Evolutionary conservation across 148 eudicot species (phyloP), one percentile per base, ranked within the genome.

Genomic region (Spergularia marina): DNA sequence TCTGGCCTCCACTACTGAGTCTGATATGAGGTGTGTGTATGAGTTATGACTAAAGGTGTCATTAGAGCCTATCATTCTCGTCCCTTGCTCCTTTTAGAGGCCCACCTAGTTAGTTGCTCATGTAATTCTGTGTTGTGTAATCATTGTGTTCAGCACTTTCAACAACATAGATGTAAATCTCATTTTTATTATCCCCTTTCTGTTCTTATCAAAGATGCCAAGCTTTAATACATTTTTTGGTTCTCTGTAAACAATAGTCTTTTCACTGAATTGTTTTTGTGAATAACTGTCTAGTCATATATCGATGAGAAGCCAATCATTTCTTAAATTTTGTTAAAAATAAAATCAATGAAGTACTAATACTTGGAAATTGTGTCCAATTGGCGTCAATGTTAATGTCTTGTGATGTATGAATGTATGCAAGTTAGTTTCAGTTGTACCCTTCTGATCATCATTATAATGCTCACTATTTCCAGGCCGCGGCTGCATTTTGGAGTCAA

Each of bases 401-500:
- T 53, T 64, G 47, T 5, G 40, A 63, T 34, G 14, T 61, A 63
- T 63, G 66, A 40, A 15, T 72, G 20, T 30, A n/a, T 69, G 12
- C 18, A 21, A 17, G 17, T 17, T 68, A 57, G 16, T 40, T 2
- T 44, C 52, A 70, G 49, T 63, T 61, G 9, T 68, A 66, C 59
- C 25, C 25, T 66, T 39, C 40, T 41, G 10, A 56, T 12, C 34
- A n/a, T 18, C 36, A 14, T 8, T 56, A 7, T 69, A 60, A 68
- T 53, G n/a, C 41, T 71, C 25, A 23, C 17, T 18, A 21, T 51
- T 72, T 67, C 4, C 81, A 95, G 99, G 94, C 93, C 81, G 99
- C 99, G 76, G 90, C 97, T 73, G 82, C 88, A 76, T 95, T 95
- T 67, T 95, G 99, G 99, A 88, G 91, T 78, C 98, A 95, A 83